These are phyloP conservation scores for Salvia splendens DNA, from an alignment of 257 asterid species.

Conservation along the genomic window DNA sequence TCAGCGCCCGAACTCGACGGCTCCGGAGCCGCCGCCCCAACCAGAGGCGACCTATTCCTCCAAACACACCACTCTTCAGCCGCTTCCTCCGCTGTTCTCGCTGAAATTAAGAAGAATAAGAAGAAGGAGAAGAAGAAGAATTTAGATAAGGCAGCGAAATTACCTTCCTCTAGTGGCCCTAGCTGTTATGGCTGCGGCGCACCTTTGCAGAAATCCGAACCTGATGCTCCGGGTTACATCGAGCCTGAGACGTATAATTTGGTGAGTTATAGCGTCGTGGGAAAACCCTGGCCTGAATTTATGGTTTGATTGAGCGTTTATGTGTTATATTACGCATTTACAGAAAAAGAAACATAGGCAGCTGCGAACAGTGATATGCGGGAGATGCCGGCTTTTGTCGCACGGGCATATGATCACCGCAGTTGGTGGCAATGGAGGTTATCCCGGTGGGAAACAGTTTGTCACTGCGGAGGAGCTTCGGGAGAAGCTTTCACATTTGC, in stretches of 20 bases:
- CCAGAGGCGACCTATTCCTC: conserved; percentile 80
- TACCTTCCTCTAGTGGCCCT: conserved; percentile 38
- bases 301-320: conserved; percentile 21
- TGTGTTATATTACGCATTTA: conserved; percentile 26
- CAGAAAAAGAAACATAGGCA: conserved; percentile 93
- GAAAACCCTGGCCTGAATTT: background rate
- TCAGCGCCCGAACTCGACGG: conserved; percentile 61
- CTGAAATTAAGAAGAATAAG: conserved; percentile 40
- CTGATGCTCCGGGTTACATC: conserved; percentile 75
- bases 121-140: conserved; percentile 45
- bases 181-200: conserved; percentile 97
- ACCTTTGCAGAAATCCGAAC: conserved; percentile 67
- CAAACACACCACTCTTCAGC: conserved; percentile 54
- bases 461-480: conserved; percentile 97
- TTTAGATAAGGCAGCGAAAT: conserved; percentile 48
- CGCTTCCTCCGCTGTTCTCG: conserved; percentile 45
- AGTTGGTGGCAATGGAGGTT: conserved; percentile 98
- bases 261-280: conserved; percentile 32
- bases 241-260: conserved; percentile 46
- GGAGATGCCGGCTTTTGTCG: conserved; percentile 90
- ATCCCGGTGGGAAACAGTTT: conserved; percentile 94
- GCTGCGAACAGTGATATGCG: conserved; percentile 73
- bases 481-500: conserved; percentile 81
- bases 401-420: conserved; percentile 99
- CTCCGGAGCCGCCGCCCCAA: conserved; percentile 73